Percentiles rank a stretch among this genome's conserved stretches.
These are phyloP conservation scores for Crithidia sp. DNA, from an alignment of 208 protist species.

Conservation along the genomic window DNA sequence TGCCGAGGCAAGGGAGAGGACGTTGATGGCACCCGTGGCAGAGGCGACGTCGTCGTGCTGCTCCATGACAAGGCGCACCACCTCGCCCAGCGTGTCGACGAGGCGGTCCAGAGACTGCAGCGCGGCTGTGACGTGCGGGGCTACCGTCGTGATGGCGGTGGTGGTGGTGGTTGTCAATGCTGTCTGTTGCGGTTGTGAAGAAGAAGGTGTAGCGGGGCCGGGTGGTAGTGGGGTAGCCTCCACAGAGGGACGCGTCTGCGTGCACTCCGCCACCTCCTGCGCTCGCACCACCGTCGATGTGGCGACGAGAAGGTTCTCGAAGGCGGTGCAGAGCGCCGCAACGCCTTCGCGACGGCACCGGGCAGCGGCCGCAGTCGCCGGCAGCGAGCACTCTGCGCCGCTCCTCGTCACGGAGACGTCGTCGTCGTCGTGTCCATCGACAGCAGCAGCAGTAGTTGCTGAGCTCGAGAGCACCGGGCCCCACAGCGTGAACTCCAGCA, in stretches of 20 bases:
- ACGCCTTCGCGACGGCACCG: slow-evolving; percentile 43
- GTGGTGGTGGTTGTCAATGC: neutral
- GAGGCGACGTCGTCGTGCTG: slow-evolving; percentile 36
- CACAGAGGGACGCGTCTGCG: no score
- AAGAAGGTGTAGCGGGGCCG: neutral
- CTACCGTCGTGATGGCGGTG: slow-evolving; percentile 6
- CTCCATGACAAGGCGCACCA: slow-evolving; percentile 47
- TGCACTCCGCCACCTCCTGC: slow-evolving; percentile 9
- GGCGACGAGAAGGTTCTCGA: slow-evolving; percentile 36
- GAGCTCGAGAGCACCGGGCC: slow-evolving; percentile 14
- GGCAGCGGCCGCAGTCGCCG: neutral
- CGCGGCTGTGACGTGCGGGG: slow-evolving; percentile 33
- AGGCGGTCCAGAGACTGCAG: slow-evolving; percentile 52
- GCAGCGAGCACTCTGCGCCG: slow-evolving; percentile 1
- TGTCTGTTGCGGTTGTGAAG: neutral
- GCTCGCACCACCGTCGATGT: slow-evolving; percentile 31
- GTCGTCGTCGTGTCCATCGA: no score
- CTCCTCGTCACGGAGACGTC: no score
- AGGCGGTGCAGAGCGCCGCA: slow-evolving; percentile 34
- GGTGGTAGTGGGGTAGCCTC: no score
- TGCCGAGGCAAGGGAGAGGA: slow-evolving; percentile 45
- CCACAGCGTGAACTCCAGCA: slow-evolving; percentile 48
- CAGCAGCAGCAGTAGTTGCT: no score
- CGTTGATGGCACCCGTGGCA: slow-evolving; percentile 48
- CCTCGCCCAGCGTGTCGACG: slow-evolving; percentile 41